Evolutionary conservation across 2,329 filamentous ascomycete genomes (phyloP).

Genomic region (Paramyrothecium roridum): DNA sequence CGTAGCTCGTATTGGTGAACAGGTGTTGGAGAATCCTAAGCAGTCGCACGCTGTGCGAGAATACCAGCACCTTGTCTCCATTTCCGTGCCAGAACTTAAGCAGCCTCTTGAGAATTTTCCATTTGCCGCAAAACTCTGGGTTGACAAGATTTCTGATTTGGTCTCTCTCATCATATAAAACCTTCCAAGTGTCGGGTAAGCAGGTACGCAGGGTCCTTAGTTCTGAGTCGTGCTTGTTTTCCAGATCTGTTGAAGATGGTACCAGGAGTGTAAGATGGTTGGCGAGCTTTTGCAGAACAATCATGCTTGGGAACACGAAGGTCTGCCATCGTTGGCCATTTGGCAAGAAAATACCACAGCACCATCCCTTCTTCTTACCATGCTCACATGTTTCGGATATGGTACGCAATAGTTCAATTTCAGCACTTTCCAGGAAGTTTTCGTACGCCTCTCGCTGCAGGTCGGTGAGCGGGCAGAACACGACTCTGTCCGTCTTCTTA

Average conservation of each 20-base stretch:
- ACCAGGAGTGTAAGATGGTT: slow-evolving; percentile 92
- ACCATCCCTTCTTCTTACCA: slow-evolving; percentile 69
- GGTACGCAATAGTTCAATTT: slow-evolving; percentile 65
- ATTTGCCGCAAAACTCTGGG: slow-evolving; percentile 93
- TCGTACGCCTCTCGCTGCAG: slow-evolving; percentile 81
- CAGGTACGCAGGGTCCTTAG: slow-evolving; percentile 70
- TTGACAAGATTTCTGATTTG: slow-evolving; percentile 79
- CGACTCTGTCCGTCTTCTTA: slow-evolving; percentile 89
- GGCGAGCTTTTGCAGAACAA: slow-evolving; percentile 78
- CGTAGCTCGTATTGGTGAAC: slow-evolving; percentile 86
- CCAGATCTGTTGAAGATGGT: slow-evolving; percentile 59
- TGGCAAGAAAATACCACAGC: slow-evolving; percentile 62
- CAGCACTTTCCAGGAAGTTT: slow-evolving; percentile 67
- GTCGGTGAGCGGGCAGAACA: slow-evolving; percentile 88
- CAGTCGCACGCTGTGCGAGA: slow-evolving; percentile 86
- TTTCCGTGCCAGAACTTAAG: slow-evolving; percentile 86
- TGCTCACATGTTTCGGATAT: slow-evolving; percentile 68
- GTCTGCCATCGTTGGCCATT: slow-evolving; percentile 67
- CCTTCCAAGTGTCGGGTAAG: slow-evolving; percentile 70
- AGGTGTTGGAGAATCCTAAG: slow-evolving; percentile 80
- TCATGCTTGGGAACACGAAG: slow-evolving; percentile 81
- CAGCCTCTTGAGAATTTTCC: slow-evolving; percentile 84
- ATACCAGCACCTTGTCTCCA: slow-evolving; percentile 92
- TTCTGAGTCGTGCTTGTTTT: slow-evolving; percentile 75
- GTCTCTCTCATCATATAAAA: slow-evolving; percentile 71